Conservation (phyloP, 805 yeast genomes). For the Scheffersomyces lignosus region DNA sequence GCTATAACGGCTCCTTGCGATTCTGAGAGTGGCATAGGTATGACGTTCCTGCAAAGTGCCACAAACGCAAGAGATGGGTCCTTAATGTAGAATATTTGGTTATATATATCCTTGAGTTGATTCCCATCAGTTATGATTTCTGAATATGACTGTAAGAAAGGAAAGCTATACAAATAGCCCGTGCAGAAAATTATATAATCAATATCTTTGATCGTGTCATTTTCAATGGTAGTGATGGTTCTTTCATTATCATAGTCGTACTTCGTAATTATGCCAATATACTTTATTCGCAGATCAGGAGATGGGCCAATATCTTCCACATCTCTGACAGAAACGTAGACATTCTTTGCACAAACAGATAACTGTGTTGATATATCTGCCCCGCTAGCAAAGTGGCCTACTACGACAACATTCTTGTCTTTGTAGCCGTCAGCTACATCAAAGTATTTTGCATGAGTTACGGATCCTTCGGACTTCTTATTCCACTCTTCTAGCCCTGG, state of each 20-base stretch:
- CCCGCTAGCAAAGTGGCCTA: conserved; percentile 33
- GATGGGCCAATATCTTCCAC: conserved; percentile 1
- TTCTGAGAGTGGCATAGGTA: conserved; percentile 40
- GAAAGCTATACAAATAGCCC: conserved; percentile 21
- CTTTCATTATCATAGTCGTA: conserved; percentile 2
- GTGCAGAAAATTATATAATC: conserved; percentile 25
- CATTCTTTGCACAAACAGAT: conserved; percentile 8
- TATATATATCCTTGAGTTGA: conserved; percentile 29
- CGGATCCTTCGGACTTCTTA: conserved; percentile 10
- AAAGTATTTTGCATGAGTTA: conserved; percentile 22
- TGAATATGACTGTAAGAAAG: conserved; percentile 19
- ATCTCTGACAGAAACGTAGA: conserved; percentile 12
- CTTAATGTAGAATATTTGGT: conserved; percentile 31
- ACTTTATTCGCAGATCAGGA: conserved; percentile 1
- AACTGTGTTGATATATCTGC: conserved; percentile 13
- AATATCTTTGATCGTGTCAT: conserved; percentile 10
- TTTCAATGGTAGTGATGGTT: conserved; percentile 12
- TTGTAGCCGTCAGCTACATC: conserved; percentile 12
- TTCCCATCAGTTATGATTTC: conserved; percentile 21
- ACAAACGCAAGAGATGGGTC: conserved; percentile 33
- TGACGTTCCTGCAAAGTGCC: conserved; percentile 28
- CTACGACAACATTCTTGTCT: conserved; percentile 15
- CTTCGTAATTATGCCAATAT: conserved; percentile 2
- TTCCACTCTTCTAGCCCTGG: conserved; percentile 22
- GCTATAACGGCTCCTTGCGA: conserved; percentile 39